Conservation (phyloP, 345 rosid genomes). For the Streptanthus diversifolius region DNA sequence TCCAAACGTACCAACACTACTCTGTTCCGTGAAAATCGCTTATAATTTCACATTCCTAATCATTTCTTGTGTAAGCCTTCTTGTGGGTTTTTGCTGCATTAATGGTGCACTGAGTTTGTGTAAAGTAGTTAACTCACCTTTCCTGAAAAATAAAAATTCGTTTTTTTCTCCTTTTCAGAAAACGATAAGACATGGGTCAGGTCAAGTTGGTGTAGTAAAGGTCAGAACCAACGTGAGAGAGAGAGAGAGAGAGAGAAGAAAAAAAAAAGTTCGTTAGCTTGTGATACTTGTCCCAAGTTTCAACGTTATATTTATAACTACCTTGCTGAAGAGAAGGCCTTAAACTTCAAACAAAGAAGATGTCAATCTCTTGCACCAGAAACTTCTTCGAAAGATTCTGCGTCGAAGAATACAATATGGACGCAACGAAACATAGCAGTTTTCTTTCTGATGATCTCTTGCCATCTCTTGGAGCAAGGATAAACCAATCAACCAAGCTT, state of each 20-base stretch:
- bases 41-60: constrained; percentile 30
- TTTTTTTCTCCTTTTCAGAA: constrained; percentile 18
- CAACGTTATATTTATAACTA: constrained; percentile 45
- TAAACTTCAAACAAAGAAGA: constrained; percentile 31
- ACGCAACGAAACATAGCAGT: constrained; percentile 42
- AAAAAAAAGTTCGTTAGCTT: constrained; percentile 41
- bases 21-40: constrained; percentile 21
- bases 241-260: neutral
- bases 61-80: constrained; percentile 24
- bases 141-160: neutral
- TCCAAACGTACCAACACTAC: constrained; percentile 24
- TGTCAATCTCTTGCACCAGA: constrained; percentile 45
- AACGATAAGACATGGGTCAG: constrained; percentile 34
- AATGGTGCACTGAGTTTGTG: constrained; percentile 42
- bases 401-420: constrained; percentile 53
- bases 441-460: constrained; percentile 79
- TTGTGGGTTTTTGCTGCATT: constrained; percentile 27
- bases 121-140: constrained; percentile 31
- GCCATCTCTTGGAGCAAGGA: constrained; percentile 95
- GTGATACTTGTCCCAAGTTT: constrained; percentile 52
- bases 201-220: constrained; percentile 33
- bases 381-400: constrained; percentile 87
- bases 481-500: constrained; percentile 74
- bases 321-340: constrained; percentile 15
- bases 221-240: constrained; percentile 34